Evolutionary conservation across 495 filamentous ascomycete genomes (phyloP).

Genomic region (Penicillium dipodomyicola): DNA sequence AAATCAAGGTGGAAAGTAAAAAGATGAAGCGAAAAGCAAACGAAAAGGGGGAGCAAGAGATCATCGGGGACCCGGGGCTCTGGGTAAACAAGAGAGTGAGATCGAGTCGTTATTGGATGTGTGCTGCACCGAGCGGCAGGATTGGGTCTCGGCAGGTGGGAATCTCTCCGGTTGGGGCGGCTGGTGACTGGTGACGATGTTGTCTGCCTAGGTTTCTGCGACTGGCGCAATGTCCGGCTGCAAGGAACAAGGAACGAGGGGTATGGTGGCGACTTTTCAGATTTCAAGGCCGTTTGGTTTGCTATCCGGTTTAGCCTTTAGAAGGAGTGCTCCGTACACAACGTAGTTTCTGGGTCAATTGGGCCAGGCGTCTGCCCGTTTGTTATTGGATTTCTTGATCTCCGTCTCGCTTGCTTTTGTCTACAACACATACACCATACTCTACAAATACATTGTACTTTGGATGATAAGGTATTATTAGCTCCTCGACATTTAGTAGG

Average conservation of each 20-base stretch:
- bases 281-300: background rate
- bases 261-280: conserved; percentile 17
- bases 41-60: conserved; percentile 19
- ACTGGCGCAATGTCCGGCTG: conserved; percentile 18
- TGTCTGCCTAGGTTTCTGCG: conserved; percentile 19
- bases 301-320: background rate
- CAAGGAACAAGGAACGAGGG: conserved; percentile 25
- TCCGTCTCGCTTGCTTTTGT: background rate
- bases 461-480: background rate
- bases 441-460: background rate
- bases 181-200: conserved; percentile 16
- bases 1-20: background rate
- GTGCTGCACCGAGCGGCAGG: conserved; percentile 21
- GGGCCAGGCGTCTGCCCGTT: background rate
- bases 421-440: background rate
- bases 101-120: conserved; percentile 14
- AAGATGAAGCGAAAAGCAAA: background rate
- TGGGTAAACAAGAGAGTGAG: conserved; percentile 13
- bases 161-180: conserved; percentile 20
- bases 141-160: conserved; percentile 19
- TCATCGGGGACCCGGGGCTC: conserved; percentile 18
- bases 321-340: too few species aligned
- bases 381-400: background rate
- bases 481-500: background rate
- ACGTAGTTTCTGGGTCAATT: background rate